Evolutionary conservation across 2,329 filamentous ascomycete species (phyloP), one percentile per base, ranked within the genome.

Genomic region (Pezicula rhizophila): DNA sequence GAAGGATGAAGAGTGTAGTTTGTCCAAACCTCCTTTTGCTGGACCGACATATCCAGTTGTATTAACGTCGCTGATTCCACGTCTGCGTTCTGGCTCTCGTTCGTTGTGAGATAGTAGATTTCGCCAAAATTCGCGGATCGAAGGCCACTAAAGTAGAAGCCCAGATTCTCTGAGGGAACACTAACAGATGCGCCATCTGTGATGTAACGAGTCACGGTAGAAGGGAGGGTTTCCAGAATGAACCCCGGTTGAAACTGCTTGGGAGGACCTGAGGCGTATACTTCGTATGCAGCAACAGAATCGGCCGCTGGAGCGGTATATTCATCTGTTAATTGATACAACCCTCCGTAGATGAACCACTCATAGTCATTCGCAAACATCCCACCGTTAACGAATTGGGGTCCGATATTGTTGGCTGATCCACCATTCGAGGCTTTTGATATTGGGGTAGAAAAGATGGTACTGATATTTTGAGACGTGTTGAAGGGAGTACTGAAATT

Each of bases 91-190:
- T 40, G 34, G 7, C 45, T 41, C 14, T 31, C 33, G 26, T 51
- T 53, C n/a, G 52, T 47, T 14, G 2, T 58, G 10, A 41, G 49
- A 10, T 59, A 58, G 48, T 70, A 70, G 38, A 85, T 73, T 0
- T 70, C 66, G 0, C 77, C 79, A 58, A 69, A 72, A 5, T 66
- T 62, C 0, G 69, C 64, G 0, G 77, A 72, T 5, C 68, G 74
- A 64, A 84, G 67, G 0, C 84, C 84, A 1, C 80, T 78, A 52
- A 87, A 85, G 57, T 87, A 87, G 70, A 80, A 87, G 0, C 80
- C 81, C 56, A 79, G 74, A 53, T 85, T 82, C 63, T 87, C 84
- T 0, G 82, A 85, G 0, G 83, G 82, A 0, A 76, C 80, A 37
- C 70, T 85, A 6, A 72, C 80, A 0, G 74, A 75, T 2, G 76